Evolutionary conservation across 352 stramenopile genomes (phyloP).

Genomic region (Phytophthora pseudosyringae): DNA sequence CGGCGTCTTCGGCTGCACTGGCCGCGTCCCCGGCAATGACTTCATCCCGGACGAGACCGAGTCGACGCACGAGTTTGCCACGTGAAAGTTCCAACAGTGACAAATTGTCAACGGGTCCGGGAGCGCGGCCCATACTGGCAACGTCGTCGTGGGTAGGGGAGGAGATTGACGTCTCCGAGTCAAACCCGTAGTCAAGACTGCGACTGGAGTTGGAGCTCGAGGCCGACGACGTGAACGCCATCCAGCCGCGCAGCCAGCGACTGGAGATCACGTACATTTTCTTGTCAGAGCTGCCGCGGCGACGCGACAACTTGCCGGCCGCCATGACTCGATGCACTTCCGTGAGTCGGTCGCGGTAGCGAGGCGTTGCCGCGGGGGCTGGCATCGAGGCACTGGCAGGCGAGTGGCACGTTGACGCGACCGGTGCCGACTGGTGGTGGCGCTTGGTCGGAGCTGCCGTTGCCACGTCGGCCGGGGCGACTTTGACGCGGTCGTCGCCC

Average conservation of each 20-base stretch:
- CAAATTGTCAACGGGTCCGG: conserved; percentile 68
- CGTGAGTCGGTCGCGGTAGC: conserved; percentile 62
- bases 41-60: conserved; percentile 46
- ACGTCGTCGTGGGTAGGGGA: conserved; percentile 27
- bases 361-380: conserved; percentile 37
- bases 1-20: conserved; percentile 33
- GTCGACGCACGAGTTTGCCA: conserved; percentile 53
- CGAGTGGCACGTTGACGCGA: conserved; percentile 26
- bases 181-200: conserved; percentile 35
- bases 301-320: conserved; percentile 61
- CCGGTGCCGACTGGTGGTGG: conserved; percentile 24
- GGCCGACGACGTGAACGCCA: conserved; percentile 62
- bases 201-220: conserved; percentile 34
- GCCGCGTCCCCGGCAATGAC: conserved; percentile 33
- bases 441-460: conserved; percentile 17
- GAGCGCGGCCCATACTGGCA: conserved; percentile 23
- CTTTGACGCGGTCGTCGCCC: conserved; percentile 49
- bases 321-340: conserved; percentile 79
- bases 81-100: conserved; percentile 59
- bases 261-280: conserved; percentile 70
- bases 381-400: conserved; percentile 15
- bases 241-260: conserved; percentile 63
- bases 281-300: conserved; percentile 51
- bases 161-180: conserved; percentile 18
- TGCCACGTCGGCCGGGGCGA: conserved; percentile 41